Evolutionary conservation across 306 rosid genomes (phyloP).

Genomic region (Pyrus betulifolia): DNA sequence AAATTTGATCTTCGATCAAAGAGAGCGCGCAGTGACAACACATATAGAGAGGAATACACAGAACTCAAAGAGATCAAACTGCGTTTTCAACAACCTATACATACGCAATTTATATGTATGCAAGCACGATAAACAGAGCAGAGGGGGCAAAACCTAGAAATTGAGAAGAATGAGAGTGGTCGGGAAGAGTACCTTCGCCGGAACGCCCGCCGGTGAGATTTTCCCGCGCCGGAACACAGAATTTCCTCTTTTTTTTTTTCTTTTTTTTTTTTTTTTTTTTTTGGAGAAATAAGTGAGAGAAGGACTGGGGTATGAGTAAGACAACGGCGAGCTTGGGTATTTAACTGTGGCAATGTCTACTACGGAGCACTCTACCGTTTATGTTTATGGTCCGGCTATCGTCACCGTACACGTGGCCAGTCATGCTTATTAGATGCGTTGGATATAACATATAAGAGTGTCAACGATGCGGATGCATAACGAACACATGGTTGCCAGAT

Average conservation of each 20-base stretch:
- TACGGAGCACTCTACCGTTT: slow-evolving; percentile 11
- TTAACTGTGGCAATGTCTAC: slow-evolving; percentile 7
- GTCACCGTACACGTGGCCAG: slow-evolving; percentile 12
- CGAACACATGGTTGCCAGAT: not conserved
- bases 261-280: not conserved
- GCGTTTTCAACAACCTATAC: slow-evolving; percentile 1
- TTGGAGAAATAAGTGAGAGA: not conserved
- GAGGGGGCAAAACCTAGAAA: slow-evolving; percentile 9
- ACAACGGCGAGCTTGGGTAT: slow-evolving; percentile 11
- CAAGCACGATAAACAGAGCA: not conserved
- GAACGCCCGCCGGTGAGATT: slow-evolving; percentile 17
- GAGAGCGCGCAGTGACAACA: not conserved
- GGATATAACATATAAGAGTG: not conserved
- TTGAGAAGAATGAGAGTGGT: slow-evolving; percentile 1
- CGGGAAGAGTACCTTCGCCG: slow-evolving; percentile 5
- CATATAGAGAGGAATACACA: not conserved
- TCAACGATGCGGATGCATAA: not conserved
- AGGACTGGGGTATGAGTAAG: not conserved
- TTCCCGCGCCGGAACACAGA: slow-evolving; percentile 22
- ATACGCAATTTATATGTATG: not conserved
- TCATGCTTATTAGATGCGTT: not conserved
- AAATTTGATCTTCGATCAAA: slow-evolving; percentile 16
- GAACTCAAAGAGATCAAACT: slow-evolving; percentile 15
- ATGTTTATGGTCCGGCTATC: not conserved
- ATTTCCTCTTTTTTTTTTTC: not conserved